Base-by-base conservation (phyloP, 805 yeast species). In the Saturnispora diversa region DNA sequence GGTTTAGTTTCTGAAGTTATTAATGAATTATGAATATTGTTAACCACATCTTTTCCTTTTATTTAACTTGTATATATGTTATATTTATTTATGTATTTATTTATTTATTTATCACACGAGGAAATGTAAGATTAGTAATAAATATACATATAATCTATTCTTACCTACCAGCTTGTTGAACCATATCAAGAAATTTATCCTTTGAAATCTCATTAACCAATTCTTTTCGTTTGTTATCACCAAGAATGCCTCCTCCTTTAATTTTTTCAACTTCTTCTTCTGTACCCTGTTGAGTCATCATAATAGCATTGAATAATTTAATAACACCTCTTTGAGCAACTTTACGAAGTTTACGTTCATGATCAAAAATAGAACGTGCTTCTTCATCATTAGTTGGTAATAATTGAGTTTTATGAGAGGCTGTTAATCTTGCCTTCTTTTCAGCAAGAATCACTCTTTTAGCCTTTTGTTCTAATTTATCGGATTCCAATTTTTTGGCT, bases 171-270 rank as follows among this genome's bases (percentile, higher is more conserved):
- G 87, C 87, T 31, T 81, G 81, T 59, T 79, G 82, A 27, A 88
- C 92, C 59, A 88, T 68, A 60, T 87, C 95, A 60, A 88, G 71
- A 55, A 88, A 88, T 58, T 77, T 84, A 56, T 87, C 95, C 59
- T 88, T 90, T 5, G 95, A 81, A 40, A 88, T 71, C 52, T 87
- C 95, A 31, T 77, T 80, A 44, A 80, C 58, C 45, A 77, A 74
- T 49, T 80, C 80, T 50, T 72, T 66, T 58, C 70, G 72, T 65
- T 56, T 76, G 50, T 62, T 58, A 38, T 59, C 66, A 37, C 70
- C 75, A 20, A 44, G 30, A 6, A 60, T 64, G 31, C 40, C 55
- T 13, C 24, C 19, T 20, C 26, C 42, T 40, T 54, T 63, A 28
- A 49, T 50, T 16, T 69, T 77, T 11, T 64, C 63, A 2, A 75